Conservation (phyloP, 768 basidiomycete species). For the Tricholoma furcatifolium region DNA sequence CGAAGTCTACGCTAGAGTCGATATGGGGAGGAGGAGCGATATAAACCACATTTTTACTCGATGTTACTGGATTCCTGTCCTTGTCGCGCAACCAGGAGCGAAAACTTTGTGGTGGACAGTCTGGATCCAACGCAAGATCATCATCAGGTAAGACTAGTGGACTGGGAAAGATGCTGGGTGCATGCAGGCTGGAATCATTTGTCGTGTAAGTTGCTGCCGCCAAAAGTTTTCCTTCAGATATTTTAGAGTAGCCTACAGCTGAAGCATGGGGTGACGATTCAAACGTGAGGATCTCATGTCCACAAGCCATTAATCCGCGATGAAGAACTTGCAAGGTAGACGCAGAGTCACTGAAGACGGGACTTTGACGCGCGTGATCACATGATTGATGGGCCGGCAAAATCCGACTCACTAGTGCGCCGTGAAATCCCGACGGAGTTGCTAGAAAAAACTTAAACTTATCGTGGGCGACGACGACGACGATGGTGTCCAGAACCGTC, state of each 20-base stretch:
- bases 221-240: neutral
- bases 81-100: constrained; percentile 27
- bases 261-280: neutral
- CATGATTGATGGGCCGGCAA: constrained; percentile 10
- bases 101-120: constrained; percentile 32
- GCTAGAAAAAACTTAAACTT: constrained; percentile 15
- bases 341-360: no score
- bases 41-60: constrained; percentile 25
- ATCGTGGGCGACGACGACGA: constrained; percentile 22
- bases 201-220: constrained; percentile 5
- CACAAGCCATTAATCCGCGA: neutral
- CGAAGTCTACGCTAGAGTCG: constrained; percentile 19
- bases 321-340: neutral
- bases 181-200: neutral
- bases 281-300: constrained; percentile 3
- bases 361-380: neutral
- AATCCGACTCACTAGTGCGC: constrained; percentile 13
- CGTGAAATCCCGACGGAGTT: constrained; percentile 18
- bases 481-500: constrained; percentile 31
- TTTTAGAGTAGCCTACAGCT: neutral
- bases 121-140: constrained; percentile 31
- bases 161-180: constrained; percentile 22
- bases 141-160: constrained; percentile 33
- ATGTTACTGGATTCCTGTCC: constrained; percentile 31
- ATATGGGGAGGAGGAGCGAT: constrained; percentile 29